These are phyloP conservation scores for Venturia effusa DNA, from an alignment of 2,329 filamentous ascomycete genomes.

Conservation along the genomic window DNA sequence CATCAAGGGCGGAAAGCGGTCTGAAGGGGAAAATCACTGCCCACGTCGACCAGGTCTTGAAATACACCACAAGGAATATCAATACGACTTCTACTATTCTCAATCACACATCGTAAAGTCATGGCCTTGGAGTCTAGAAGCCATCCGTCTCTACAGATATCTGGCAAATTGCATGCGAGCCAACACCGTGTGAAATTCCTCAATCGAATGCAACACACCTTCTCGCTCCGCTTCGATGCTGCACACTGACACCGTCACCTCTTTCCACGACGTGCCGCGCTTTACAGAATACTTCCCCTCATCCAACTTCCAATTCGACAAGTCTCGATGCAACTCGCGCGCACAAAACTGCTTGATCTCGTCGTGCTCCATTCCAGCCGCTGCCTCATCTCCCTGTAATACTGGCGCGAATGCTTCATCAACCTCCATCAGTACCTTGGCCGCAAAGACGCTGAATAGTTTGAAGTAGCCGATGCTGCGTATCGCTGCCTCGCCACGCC, in stretches of 20 bases:
- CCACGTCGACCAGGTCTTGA: too few relatives aligned
- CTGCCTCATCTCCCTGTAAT: not conserved
- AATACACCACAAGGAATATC: too few relatives aligned
- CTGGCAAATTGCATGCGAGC: conserved; percentile 1
- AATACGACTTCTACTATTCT: not conserved
- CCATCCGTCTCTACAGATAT: not conserved
- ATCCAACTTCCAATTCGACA: conserved; percentile 38
- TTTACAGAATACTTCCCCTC: conserved; percentile 37
- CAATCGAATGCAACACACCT: conserved; percentile 16
- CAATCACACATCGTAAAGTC: not conserved
- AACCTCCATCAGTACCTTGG: not conserved
- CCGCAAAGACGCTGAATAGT: conserved; percentile 25
- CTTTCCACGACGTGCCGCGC: conserved; percentile 32
- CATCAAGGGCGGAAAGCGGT: not conserved
- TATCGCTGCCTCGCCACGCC: conserved; percentile 18
- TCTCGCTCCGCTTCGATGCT: conserved; percentile 20
- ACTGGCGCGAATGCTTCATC: conserved; percentile 1
- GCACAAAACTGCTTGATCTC: conserved; percentile 20
- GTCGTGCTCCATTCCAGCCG: conserved; percentile 1
- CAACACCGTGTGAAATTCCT: conserved; percentile 16
- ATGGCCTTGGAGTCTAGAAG: not conserved
- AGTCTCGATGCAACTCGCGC: conserved; percentile 32
- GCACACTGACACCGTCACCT: conserved; percentile 30
- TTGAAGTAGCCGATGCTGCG: conserved; percentile 29
- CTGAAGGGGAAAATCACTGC: not conserved